These are phyloP conservation scores for Paecilomyces niveus DNA, from an alignment of 2,329 filamentous ascomycete genomes.

Conservation along the genomic window DNA sequence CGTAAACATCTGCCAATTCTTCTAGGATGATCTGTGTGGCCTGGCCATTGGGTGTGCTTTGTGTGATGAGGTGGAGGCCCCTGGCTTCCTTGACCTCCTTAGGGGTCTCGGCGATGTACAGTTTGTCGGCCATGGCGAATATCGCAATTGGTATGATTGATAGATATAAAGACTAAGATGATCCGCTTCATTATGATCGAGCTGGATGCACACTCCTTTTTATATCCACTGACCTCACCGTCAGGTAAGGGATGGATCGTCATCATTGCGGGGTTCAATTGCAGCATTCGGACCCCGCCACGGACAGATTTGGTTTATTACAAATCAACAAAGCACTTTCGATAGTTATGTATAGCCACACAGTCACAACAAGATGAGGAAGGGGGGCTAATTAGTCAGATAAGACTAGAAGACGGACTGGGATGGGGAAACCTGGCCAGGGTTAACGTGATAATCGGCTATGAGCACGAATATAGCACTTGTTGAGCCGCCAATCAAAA, in stretches of 20 bases:
- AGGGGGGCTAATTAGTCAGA: too few species aligned
- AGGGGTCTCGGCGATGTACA: not conserved
- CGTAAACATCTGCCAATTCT: constrained; percentile 46
- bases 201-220: not conserved
- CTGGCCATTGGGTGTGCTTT: constrained; percentile 46
- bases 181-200: not conserved
- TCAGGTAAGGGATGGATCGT: not conserved
- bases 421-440: too few species aligned
- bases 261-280: not conserved
- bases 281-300: not conserved
- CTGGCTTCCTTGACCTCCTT: constrained; percentile 5
- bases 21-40: constrained; percentile 51
- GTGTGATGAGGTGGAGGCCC: constrained; percentile 47
- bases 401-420: too few species aligned
- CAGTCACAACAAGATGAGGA: too few species aligned
- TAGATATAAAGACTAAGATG: not conserved
- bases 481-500: too few species aligned
- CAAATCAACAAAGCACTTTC: not conserved
- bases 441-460: too few species aligned
- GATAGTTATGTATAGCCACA: too few species aligned
- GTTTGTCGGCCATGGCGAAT: not conserved
- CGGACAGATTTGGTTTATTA: not conserved
- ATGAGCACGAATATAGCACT: too few species aligned
- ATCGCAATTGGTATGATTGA: not conserved
- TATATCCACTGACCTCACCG: not conserved